These are phyloP conservation scores for Arachnomyces sp. DNA, from an alignment of 2,329 filamentous ascomycete genomes.

Conservation along the genomic window DNA sequence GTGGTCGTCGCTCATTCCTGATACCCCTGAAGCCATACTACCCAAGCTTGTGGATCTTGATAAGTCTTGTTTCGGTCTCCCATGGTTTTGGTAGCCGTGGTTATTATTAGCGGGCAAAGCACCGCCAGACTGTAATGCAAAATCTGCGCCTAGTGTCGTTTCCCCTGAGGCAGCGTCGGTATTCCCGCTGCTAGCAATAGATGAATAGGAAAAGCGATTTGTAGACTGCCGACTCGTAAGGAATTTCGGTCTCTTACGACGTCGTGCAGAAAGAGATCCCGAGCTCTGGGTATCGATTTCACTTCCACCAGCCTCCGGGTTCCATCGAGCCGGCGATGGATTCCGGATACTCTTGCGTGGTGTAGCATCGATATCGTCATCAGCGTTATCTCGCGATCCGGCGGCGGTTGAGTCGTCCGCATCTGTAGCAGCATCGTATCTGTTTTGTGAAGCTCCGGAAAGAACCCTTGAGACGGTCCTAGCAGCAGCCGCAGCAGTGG, in stretches of 20 bases:
- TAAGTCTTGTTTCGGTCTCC: slow-evolving; percentile 42
- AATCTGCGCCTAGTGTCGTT: slow-evolving; percentile 67
- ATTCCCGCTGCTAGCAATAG: slow-evolving; percentile 43
- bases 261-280: slow-evolving; percentile 16
- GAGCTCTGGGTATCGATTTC: slow-evolving; percentile 16
- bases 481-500: slow-evolving; percentile 36
- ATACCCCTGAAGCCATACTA: slow-evolving; percentile 74
- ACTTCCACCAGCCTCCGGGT: slow-evolving; percentile 19
- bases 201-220: slow-evolving; percentile 53
- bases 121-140: slow-evolving; percentile 73
- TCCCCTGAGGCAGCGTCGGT: slow-evolving; percentile 62
- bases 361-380: slow-evolving; percentile 19
- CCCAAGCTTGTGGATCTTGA: slow-evolving; percentile 77
- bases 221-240: slow-evolving; percentile 49
- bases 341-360: slow-evolving; percentile 18
- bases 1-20: slow-evolving; percentile 46
- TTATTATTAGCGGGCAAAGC: slow-evolving; percentile 48
- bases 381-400: slow-evolving; percentile 4
- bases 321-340: slow-evolving; percentile 20
- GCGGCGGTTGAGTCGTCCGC: not conserved
- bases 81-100: slow-evolving; percentile 20
- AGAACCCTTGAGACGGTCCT: slow-evolving; percentile 33
- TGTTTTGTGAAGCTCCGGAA: slow-evolving; percentile 16
- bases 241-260: slow-evolving; percentile 47
- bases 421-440: not conserved